These are phyloP conservation scores for Aspergillus pseudonomiae DNA, from an alignment of 2,329 filamentous ascomycete species.

Conservation along the genomic window DNA sequence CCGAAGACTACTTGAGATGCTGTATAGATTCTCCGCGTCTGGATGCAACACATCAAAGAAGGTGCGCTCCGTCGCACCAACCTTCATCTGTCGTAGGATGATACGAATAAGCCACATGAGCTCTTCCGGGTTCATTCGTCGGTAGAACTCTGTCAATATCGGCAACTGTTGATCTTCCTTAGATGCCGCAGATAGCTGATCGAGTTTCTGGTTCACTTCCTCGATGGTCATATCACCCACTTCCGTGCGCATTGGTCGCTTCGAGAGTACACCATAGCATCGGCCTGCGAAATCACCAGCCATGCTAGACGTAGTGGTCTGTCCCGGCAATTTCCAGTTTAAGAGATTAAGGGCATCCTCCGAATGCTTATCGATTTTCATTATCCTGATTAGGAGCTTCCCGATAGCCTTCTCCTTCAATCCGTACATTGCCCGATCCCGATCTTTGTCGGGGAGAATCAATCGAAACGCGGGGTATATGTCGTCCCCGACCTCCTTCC, in stretches of 20 bases:
- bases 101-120: slow-evolving; percentile 94
- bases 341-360: slow-evolving; percentile 83
- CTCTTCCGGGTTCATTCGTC: slow-evolving; percentile 89
- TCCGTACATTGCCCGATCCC: slow-evolving; percentile 89
- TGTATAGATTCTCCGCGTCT: slow-evolving; percentile 77
- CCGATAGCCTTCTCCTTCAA: slow-evolving; percentile 91
- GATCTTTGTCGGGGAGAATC: slow-evolving; percentile 89
- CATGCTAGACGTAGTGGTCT: slow-evolving; percentile 63
- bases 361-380: slow-evolving; percentile 88
- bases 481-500: slow-evolving; percentile 84
- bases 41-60: slow-evolving; percentile 82
- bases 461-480: slow-evolving; percentile 91
- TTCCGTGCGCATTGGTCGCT: slow-evolving; percentile 73
- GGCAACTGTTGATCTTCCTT: slow-evolving; percentile 83
- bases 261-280: slow-evolving; percentile 83
- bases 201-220: slow-evolving; percentile 85
- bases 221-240: slow-evolving; percentile 81
- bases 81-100: slow-evolving; percentile 77
- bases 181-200: slow-evolving; percentile 72
- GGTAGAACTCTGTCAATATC: slow-evolving; percentile 83
- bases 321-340: slow-evolving; percentile 89
- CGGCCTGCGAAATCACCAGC: slow-evolving; percentile 91
- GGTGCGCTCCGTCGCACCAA: slow-evolving; percentile 82
- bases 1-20: slow-evolving; percentile 84
- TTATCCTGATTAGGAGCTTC: slow-evolving; percentile 85